Evolutionary conservation across 2,329 filamentous ascomycete genomes (phyloP), one percentile per base, ranked within the genome.

Genomic region (Dendryphion nanum): DNA sequence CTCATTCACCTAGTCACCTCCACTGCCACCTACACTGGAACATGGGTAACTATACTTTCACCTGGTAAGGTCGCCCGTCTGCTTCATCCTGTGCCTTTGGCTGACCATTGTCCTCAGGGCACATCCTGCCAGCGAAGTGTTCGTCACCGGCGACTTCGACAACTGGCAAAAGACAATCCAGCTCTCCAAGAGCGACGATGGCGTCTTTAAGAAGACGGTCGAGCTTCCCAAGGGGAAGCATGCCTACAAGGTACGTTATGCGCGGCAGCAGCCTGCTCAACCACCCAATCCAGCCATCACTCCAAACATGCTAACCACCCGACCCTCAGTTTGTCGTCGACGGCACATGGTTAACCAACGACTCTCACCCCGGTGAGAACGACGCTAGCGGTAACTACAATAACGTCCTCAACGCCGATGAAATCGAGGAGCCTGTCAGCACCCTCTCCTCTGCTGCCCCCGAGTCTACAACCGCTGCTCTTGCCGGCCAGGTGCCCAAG

Each of bases 121-220:
- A 63, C 83, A 93, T 66, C 75, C 82, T 55, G 90, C 86, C 63
- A 78, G 83, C 53, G 86, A 94, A 64, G 91, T 97, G 66, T 91
- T 85, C 69, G 93, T 97, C 55, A 97, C 91, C 28, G 93, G 93
- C 64, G 91, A 87, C 47, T 97, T 97, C 64, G 91, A 97, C 71
- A 79, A 88, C 72, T 98, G 93, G 93, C 78, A 79, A 52, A 91
- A 93, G 76, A 89, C 82, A 40, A 80, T 91, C 66, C 80, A 86
- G 73, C 78, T 98, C 41, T 82, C 89, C 33, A 89, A 88, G 71
- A n/a, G n/a, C n/a, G 76, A 81, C 28, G 85, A 78, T 61, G 65
- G 67, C 48, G 57, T 77, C 55, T 95, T 94, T 68, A 76, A 85
- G 69, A 95, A 95, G 75, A 80, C 81, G 21, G 89, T 98, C 43